Evolutionary conservation across 192 early-diverging fungal genomes (phyloP).

Genomic region (Spizellomyces sp.): DNA sequence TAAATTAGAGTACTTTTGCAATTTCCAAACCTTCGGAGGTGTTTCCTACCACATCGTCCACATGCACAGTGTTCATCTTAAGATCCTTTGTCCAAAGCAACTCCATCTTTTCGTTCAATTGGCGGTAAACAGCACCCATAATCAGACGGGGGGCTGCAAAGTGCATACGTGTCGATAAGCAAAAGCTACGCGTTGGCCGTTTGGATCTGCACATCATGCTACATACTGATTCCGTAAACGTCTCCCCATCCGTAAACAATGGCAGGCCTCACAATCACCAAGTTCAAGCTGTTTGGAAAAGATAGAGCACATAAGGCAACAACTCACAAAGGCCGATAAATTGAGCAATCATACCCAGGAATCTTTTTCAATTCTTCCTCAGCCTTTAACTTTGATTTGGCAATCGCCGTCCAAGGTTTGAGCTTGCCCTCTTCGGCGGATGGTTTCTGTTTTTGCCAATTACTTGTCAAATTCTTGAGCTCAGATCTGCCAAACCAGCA

Average conservation of each 20-base stretch:
- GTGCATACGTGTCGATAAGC: constrained; percentile 4
- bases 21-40: neutral
- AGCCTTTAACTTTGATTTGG: constrained; percentile 74
- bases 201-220: neutral
- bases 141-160: constrained; percentile 85
- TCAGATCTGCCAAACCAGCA: neutral
- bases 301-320: neutral
- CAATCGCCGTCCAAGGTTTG: constrained; percentile 81
- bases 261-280: constrained; percentile 85
- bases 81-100: constrained; percentile 91
- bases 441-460: constrained; percentile 53
- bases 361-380: constrained; percentile 81
- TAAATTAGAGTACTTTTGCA: too few relatives aligned
- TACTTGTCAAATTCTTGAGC: neutral
- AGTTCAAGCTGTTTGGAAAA: constrained; percentile 56
- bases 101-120: constrained; percentile 84
- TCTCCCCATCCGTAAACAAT: constrained; percentile 88
- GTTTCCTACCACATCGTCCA: constrained; percentile 69
- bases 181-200: too few relatives aligned
- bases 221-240: constrained; percentile 73
- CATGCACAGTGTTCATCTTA: constrained; percentile 94
- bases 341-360: constrained; percentile 48
- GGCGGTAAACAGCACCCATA: constrained; percentile 85
- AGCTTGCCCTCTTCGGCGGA: constrained; percentile 66
- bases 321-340: neutral